These are phyloP conservation scores for Globisporangium echinulatum DNA, from an alignment of 352 stramenopile genomes.

Conservation along the genomic window DNA sequence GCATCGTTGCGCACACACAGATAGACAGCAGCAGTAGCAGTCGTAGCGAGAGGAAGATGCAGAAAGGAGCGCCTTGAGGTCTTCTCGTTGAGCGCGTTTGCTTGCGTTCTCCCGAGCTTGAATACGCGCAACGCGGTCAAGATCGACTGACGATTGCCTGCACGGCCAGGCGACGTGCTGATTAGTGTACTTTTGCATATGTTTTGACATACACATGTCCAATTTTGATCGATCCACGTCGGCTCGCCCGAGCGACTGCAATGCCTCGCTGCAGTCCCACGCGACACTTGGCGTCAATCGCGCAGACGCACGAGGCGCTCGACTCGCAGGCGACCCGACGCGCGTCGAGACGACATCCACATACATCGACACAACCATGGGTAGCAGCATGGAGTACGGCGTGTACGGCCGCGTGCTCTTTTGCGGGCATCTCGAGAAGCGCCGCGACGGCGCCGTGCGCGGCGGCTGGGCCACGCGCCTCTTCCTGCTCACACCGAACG, in stretches of 20 bases:
- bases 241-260: too few species aligned
- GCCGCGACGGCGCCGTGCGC: conserved; percentile 64
- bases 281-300: neutral
- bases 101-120: neutral
- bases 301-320: neutral
- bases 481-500: conserved; percentile 73
- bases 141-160: neutral
- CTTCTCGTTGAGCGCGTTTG: neutral
- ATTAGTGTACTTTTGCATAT: neutral
- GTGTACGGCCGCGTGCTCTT: conserved; percentile 69
- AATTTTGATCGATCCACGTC: too few species aligned
- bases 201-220: too few species aligned
- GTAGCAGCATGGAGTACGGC: conserved; percentile 42
- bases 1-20: conserved; percentile 24
- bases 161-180: neutral
- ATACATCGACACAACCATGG: neutral
- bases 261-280: too few species aligned
- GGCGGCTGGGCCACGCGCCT: conserved; percentile 69
- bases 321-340: neutral
- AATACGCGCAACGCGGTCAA: neutral
- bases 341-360: neutral
- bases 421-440: conserved; percentile 73
- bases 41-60: neutral
- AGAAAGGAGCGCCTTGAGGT: neutral
- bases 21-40: too few species aligned